Conservation (phyloP, 1,284 basidiomycete genomes). For the Pholiota adiposa region DNA sequence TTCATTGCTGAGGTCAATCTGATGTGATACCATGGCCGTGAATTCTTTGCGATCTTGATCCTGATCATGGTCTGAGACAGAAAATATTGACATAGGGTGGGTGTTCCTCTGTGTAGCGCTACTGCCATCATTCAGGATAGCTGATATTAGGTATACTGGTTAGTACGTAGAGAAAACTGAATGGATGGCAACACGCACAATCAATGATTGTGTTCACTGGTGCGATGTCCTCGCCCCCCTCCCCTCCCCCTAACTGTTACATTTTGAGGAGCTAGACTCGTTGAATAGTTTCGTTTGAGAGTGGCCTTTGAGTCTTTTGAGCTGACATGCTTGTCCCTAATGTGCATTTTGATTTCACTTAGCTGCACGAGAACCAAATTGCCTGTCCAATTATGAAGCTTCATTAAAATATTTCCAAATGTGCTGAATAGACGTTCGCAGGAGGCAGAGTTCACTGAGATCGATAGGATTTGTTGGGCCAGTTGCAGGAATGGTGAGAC, state of each 20-base stretch:
- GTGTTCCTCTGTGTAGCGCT: too few relatives aligned
- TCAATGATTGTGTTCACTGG: too few relatives aligned
- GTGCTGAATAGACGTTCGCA: constrained; percentile 36
- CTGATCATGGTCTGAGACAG: too few relatives aligned
- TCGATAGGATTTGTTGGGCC: too few relatives aligned
- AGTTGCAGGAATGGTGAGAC: too few relatives aligned
- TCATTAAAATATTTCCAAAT: constrained; percentile 34
- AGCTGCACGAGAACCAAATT: constrained; percentile 20
- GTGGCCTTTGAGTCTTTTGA: constrained; percentile 12
- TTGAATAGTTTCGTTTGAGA: constrained; percentile 3
- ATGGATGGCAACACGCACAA: too few relatives aligned
- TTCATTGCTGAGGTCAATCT: background rate
- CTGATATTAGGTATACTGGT: too few relatives aligned
- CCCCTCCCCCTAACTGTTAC: background rate
- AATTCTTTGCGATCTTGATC: background rate
- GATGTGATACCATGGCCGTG: background rate
- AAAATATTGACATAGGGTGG: too few relatives aligned
- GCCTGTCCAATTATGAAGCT: constrained; percentile 27
- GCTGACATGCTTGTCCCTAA: constrained; percentile 27
- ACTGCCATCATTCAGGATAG: too few relatives aligned
- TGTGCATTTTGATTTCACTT: constrained; percentile 32
- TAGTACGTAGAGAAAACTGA: too few relatives aligned
- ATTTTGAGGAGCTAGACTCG: background rate
- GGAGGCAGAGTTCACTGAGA: constrained; percentile 28
- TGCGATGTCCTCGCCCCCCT: background rate